Evolutionary conservation across 2,329 filamentous ascomycete species (phyloP), one percentile per base, ranked within the genome.

Genomic region (Rhinocladiella similis): DNA sequence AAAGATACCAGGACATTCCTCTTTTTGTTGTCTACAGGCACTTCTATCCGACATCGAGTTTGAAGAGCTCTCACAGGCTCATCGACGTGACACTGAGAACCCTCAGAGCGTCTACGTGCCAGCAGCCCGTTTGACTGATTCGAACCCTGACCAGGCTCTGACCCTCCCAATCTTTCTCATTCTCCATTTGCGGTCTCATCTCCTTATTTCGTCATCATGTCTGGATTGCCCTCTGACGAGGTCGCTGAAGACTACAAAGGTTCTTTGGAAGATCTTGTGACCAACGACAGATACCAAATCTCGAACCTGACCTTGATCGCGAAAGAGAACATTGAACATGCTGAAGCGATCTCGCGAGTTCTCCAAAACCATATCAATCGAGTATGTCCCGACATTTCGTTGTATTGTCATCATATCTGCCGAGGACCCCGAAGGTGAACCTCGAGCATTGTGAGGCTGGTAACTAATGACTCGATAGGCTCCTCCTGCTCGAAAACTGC

Each of bases 261-360:
- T 70, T 94, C 92, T 53, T 80, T 99, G 71, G 90, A 96, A 76
- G 93, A 97, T 74, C 81, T 99, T 68, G 90, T 89, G 64, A 83
- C 87, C 71, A 97, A 97, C 77, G 90, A 91, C 75, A 88, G 91
- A 70, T 91, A 91, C 75, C 93, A 97, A 76, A 99, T 99, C 73
- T 93, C 89, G 80, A 97, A 95, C 76, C 77, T 99, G 76, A 99
- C 94, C 61, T 86, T 96, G 72, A 97, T 99, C 75, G 94, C 94
- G 58, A 91, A 95, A 73, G 94, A 99, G 75, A 96, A 96, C 69
- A 97, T 92, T 64, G 91, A 96, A 75, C 89, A 97, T 78, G 94
- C 94, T 35, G 85, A 95, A 73, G 90, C 89, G 63, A 97, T 99
- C 68, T 92, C 94, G 16, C 86, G 90, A 68, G 90, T 90, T 47